These are phyloP conservation scores for Beta corolliflora DNA, from an alignment of 179 eudicot genomes.

Conservation along the genomic window DNA sequence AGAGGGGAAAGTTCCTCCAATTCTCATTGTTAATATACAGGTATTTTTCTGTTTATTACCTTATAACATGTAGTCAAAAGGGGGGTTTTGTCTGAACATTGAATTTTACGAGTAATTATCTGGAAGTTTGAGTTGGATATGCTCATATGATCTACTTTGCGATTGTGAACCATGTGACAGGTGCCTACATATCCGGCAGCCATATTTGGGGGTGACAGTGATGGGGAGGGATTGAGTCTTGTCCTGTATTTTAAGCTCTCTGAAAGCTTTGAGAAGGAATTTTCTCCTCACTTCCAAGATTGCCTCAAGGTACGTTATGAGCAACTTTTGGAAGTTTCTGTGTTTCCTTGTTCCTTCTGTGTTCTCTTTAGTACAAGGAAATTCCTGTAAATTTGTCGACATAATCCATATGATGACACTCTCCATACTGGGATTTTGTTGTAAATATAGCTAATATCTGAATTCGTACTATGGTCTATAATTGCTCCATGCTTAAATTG, in stretches of 20 bases:
- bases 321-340: not conserved
- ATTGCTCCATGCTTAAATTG: too few species aligned
- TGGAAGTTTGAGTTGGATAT: too few species aligned
- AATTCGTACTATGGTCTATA: too few species aligned
- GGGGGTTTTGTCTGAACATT: not conserved
- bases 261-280: conserved; percentile 60
- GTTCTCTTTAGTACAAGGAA: too few species aligned
- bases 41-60: conserved; percentile 25
- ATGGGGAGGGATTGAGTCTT: conserved; percentile 90
- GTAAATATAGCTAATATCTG: too few species aligned
- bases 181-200: conserved; percentile 80
- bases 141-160: not conserved
- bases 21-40: conserved; percentile 78
- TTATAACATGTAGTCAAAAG: not conserved
- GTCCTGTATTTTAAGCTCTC: conserved; percentile 79
- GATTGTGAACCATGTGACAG: conserved; percentile 42
- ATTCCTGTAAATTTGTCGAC: too few species aligned
- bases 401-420: too few species aligned
- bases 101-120: not conserved
- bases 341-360: not conserved
- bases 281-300: conserved; percentile 70
- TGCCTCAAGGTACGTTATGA: conserved; percentile 55
- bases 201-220: conserved; percentile 70
- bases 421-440: not conserved
- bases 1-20: conserved; percentile 49